Base-by-base conservation (phyloP, 1,284 basidiomycete species). In the Pyrrhoderma lamaoense region DNA sequence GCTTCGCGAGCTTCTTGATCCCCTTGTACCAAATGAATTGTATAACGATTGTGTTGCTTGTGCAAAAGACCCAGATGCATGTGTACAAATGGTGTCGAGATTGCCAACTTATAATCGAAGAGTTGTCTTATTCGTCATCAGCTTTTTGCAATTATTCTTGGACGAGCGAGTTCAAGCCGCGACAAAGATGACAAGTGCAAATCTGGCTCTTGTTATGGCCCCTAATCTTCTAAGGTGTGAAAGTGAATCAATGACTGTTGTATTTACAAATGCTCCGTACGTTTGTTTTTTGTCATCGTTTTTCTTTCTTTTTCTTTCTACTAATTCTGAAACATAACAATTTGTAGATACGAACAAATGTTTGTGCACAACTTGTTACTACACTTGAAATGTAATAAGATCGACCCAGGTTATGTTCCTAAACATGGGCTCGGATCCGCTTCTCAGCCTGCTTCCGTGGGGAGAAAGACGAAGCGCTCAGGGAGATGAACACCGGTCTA, bases 131-230 rank as follows among this genome's bases (percentile, higher is more conserved):
- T 94, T 93, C 64, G 77, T 93, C 37, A 73, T 94, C 65, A 92
- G 85, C 70, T 94, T 94, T 68, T 67, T 93, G 55, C 92, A 94
- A 69, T 68, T 91, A 47, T 95, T 95, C 69, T 67, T 92, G 52
- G 82, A 86, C 44, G 84, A 88, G 36, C 77, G 78, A 55, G 80
- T 87, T 13, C 75, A 87, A 58, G 68, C 65, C 8, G 66, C 73
- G 40, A 94, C 92, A 44, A 93, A 93, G 70, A 94, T 94, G 89
- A 92, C 89, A 2, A 76, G 80, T 23, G 80, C 79, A 40, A 87
- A 88, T 62, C 67, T 89, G 58, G 80, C 82, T 14, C 70, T 93
- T 9, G 87, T 94, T 22, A 89, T 93, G 79, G 89, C 92, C 2
- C 92, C 92, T 8, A 93, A 93, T 66, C 67, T 94, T 43, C 66